Evolutionary conservation across 495 filamentous ascomycete genomes (phyloP).

Genomic region (Daldinia decipiens): DNA sequence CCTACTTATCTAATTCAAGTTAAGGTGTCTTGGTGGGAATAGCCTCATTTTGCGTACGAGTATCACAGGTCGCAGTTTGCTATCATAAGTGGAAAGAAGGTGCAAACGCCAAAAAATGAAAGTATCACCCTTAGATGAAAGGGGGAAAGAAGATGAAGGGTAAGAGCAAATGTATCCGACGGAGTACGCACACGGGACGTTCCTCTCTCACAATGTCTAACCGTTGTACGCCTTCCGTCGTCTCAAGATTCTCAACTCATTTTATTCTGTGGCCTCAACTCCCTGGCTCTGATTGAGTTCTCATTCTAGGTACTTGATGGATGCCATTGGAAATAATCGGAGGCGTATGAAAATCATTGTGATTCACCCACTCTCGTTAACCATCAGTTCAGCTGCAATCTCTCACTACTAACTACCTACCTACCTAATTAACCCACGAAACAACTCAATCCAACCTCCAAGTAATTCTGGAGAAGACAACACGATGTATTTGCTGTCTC

Average conservation of each 20-base stretch:
- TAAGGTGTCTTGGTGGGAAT: not conserved
- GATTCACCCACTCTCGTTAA: not conserved
- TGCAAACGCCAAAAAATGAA: constrained; percentile 14
- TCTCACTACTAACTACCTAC: not conserved
- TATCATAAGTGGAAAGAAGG: not conserved
- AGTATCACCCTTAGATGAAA: not conserved
- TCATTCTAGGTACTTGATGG: not conserved
- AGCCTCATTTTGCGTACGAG: constrained; percentile 8
- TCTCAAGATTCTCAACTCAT: not conserved
- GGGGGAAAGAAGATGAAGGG: not conserved
- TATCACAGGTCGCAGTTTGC: not conserved
- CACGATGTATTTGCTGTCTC: constrained; percentile 18
- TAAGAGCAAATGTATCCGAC: constrained; percentile 19
- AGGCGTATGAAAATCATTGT: not conserved
- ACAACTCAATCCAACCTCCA: not conserved
- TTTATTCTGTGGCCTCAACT: not conserved
- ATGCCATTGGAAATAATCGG: not conserved
- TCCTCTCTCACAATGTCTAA: constrained; percentile 18
- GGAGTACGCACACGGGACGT: not conserved
- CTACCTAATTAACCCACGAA: no score
- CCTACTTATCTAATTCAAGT: not conserved
- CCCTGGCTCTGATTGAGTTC: not conserved
- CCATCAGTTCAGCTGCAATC: no score
- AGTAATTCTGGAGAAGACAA: not conserved
- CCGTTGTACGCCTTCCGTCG: not conserved